Conservation (phyloP, 441 rosid species). For the Populus tomentosa region DNA sequence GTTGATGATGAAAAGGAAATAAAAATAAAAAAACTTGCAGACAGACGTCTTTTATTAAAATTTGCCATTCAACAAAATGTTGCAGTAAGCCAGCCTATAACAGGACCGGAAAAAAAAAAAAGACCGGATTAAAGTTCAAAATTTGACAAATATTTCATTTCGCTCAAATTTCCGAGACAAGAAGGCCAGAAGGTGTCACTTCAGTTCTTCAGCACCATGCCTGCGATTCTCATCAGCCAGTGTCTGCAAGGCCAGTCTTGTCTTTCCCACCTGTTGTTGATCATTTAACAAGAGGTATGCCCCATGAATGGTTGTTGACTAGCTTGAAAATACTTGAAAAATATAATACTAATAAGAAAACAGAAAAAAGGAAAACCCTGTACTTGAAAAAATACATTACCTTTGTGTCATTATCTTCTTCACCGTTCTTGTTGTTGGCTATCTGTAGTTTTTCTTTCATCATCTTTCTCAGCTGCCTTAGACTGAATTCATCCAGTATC, state of each 20-base stretch:
- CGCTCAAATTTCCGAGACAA: neutral
- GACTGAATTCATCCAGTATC: slow-evolving; percentile 24
- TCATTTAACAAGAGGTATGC: neutral
- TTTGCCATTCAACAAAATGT: neutral
- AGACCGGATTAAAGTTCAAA: neutral
- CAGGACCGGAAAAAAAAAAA: neutral
- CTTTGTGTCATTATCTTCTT: slow-evolving; percentile 4
- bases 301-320: neutral
- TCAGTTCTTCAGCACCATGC: slow-evolving; percentile 12
- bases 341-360: neutral
- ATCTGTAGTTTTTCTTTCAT: slow-evolving; percentile 27
- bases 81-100: neutral
- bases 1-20: too few species aligned
- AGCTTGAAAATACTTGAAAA: neutral
- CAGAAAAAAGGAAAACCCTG: neutral
- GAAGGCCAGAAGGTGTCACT: neutral
- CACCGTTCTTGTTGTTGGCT: slow-evolving; percentile 13
- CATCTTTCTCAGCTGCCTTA: slow-evolving; percentile 40
- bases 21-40: neutral
- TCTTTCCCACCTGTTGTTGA: slow-evolving; percentile 13
- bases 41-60: too few species aligned
- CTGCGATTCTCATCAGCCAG: slow-evolving; percentile 29
- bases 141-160: neutral
- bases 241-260: slow-evolving; percentile 34
- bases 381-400: neutral